These are phyloP conservation scores for Aspergillus quadricinctus DNA, from an alignment of 2,329 filamentous ascomycete genomes.

Conservation along the genomic window DNA sequence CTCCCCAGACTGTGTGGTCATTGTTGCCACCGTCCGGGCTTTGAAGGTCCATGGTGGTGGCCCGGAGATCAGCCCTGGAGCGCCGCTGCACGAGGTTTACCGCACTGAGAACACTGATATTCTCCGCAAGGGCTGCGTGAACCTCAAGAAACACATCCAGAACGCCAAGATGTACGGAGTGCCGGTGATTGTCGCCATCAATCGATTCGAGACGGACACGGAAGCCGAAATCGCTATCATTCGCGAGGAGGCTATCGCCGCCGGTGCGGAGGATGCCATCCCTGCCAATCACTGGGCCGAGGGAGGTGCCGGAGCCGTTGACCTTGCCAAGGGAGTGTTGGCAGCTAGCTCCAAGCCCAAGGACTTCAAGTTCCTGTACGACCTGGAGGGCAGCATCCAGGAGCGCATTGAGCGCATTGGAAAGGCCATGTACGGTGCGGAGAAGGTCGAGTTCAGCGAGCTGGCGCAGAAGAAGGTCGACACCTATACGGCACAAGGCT, in stretches of 20 bases:
- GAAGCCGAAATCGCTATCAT: slow-evolving; percentile 86
- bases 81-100: slow-evolving; percentile 81
- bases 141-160: slow-evolving; percentile 89
- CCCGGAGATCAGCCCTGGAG: slow-evolving; percentile 86
- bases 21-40: slow-evolving; percentile 92
- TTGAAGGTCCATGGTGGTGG: slow-evolving; percentile 96
- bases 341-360: slow-evolving; percentile 77
- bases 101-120: slow-evolving; percentile 90
- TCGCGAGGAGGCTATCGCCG: slow-evolving; percentile 83
- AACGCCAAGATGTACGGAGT: slow-evolving; percentile 88
- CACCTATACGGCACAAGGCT: slow-evolving; percentile 87
- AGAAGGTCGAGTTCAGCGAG: slow-evolving; percentile 85
- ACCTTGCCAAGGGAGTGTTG: slow-evolving; percentile 83
- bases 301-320: slow-evolving; percentile 83
- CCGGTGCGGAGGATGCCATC: slow-evolving; percentile 90
- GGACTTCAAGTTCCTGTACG: slow-evolving; percentile 84
- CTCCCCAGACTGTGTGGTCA: slow-evolving; percentile 85
- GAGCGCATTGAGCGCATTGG: slow-evolving; percentile 89
- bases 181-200: slow-evolving; percentile 94
- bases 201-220: slow-evolving; percentile 92
- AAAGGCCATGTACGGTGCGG: slow-evolving; percentile 90
- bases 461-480: slow-evolving; percentile 95
- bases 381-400: slow-evolving; percentile 71
- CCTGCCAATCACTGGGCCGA: slow-evolving; percentile 96
- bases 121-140: slow-evolving; percentile 83